Percentiles rank a stretch among this genome's conserved stretches.
Evolutionary conservation across 1,139 yeast species (phyloP).

Genomic region (Protomyces inouyei): DNA sequence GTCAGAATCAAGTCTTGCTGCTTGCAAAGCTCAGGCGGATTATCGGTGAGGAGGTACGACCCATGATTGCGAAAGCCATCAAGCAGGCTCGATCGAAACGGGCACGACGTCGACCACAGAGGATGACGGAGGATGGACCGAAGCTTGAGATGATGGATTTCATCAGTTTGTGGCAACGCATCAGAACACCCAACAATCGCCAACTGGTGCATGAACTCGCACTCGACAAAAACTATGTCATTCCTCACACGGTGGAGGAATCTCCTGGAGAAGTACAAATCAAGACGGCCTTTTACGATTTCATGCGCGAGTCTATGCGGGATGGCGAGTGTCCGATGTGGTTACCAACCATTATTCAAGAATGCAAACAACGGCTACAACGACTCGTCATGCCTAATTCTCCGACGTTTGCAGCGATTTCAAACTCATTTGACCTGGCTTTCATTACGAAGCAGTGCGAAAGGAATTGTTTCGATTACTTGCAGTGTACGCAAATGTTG

Average conservation of each 20-base stretch:
- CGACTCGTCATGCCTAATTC: conserved; percentile 18
- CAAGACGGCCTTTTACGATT: conserved; percentile 5
- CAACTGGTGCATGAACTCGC: conserved; percentile 28
- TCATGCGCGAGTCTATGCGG: conserved; percentile 2
- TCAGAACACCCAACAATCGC: conserved; percentile 8
- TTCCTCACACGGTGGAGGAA: conserved; percentile 2
- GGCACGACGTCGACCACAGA: not conserved
- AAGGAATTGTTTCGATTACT: conserved; percentile 11
- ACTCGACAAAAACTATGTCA: conserved; percentile 6
- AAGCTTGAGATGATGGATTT: not conserved
- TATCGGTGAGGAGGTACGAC: conserved; percentile 9
- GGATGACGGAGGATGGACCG: not conserved
- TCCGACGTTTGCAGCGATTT: conserved; percentile 17
- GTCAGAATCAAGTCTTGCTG: conserved; percentile 15
- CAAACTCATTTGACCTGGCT: conserved; percentile 22
- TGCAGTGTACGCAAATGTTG: conserved; percentile 5
- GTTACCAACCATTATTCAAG: conserved; percentile 19
- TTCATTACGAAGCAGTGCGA: conserved; percentile 16
- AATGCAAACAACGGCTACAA: conserved; percentile 20
- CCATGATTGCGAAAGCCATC: conserved; percentile 3
- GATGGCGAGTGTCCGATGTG: conserved; percentile 5
- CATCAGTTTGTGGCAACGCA: conserved; percentile 6
- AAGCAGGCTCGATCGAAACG: conserved; percentile 9
- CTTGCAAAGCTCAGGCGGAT: conserved; percentile 6
- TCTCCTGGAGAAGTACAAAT: not conserved